These are phyloP conservation scores for Acorus calamus DNA, from an alignment of 106 monocot genomes.

Conservation along the genomic window DNA sequence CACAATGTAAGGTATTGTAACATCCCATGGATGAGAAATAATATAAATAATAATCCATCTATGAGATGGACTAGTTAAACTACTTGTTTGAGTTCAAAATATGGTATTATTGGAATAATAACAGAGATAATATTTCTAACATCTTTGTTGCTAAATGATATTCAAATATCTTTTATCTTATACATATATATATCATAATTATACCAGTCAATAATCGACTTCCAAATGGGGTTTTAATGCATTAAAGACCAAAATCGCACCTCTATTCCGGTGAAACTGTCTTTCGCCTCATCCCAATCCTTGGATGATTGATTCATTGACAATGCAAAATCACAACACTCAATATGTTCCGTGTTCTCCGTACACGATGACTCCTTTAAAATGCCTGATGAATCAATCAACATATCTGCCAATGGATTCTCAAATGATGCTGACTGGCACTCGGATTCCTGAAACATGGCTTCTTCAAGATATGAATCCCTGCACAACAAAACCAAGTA, in stretches of 20 bases:
- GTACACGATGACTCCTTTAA: conserved; percentile 1
- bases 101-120: too few species aligned
- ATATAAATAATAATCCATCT: too few species aligned
- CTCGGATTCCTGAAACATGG: background rate
- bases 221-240: background rate
- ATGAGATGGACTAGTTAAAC: too few species aligned
- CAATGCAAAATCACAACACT: background rate
- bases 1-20: too few species aligned
- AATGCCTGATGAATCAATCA: conserved; percentile 14
- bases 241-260: conserved; percentile 1
- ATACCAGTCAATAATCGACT: too few species aligned
- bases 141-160: too few species aligned
- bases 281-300: background rate
- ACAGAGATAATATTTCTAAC: too few species aligned
- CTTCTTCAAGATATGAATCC: conserved; percentile 1
- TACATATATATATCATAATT: too few species aligned
- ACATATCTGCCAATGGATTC: conserved; percentile 15
- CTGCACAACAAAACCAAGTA: conserved; percentile 9
- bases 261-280: conserved; percentile 9
- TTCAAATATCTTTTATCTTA: too few species aligned
- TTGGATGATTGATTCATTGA: background rate
- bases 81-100: too few species aligned
- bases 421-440: conserved; percentile 8
- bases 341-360: background rate
- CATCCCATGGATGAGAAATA: too few species aligned